Base-by-base conservation (phyloP, 371 early-diverging fungal species). In the Lichtheimia ornata region DNA sequence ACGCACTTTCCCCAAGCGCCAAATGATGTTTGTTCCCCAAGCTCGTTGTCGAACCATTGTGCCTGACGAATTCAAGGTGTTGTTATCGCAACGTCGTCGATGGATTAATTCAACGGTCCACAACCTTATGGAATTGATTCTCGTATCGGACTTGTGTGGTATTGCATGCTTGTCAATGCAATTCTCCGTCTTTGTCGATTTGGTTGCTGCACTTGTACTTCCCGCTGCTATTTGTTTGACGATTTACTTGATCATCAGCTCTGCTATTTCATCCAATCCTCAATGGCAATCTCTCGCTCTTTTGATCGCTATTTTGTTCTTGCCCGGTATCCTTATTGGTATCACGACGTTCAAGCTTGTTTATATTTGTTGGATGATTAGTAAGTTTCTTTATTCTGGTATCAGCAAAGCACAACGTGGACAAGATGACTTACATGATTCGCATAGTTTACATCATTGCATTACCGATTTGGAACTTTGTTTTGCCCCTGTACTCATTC, bases 61-160 rank as follows among this genome's bases (percentile, higher is more conserved):
- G 2, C 96, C 96, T 3, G 91, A 89, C 60, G 82, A 84, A 56
- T 92, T 94, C 69, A 74, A 66, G 2, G 91, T 93, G 17, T 72
- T 95, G 51, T 71, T 93, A 11, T 90, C 91, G 42, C 96, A 95
- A 69, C 84, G 96, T 63, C 88, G 96, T 64, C 85, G 96, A 53
- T 95, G 96, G 96, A 95, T 95, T 56, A 95, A 95, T 67, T 91
- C 92, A 0, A 95, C 96, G 0, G 85, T 95, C 20, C 91, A 91
- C 67, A 95, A 95, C 64, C 75, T 97, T 41, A 78, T 96, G 77
- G 97, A 97, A 79, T 74, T 99, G 41, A 89, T 96, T 6, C 71
- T 89, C 15, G 94, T 93, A 2, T 86, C 92, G 25, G 87, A 91
- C 66, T 74, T 95, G 2, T 95, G 96, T 72, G 96, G 96, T 59